Evolutionary conservation across 225 moss, liverwort and hornwort genomes (phyloP), one percentile per base, ranked within the genome.

Genomic region (Ulota crispa): DNA sequence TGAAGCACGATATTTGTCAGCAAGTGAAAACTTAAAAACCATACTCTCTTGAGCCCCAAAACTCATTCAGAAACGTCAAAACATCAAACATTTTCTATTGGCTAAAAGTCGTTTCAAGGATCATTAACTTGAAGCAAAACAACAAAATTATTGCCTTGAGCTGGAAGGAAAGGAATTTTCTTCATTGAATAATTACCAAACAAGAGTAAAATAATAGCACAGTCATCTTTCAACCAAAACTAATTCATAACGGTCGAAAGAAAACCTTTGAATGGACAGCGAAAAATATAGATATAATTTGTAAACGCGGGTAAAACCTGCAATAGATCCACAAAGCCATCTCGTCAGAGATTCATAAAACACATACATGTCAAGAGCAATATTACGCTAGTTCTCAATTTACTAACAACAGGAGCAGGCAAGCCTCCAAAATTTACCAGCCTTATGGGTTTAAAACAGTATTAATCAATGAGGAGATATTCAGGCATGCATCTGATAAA

Each of bases 271-370:
- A 88, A 34, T 89, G 79, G 28, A 91, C 77, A 41, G 92, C 88
- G 18, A 93, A 83, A 78, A 92, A 84, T 50, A 92, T 4, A 45
- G 79, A 79, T 41, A 67, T 71, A 24, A 91, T 24, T 68, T 81
- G 75, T 62, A 94, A 76, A 67, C 91, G 86, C 64, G 96, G 96
- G 62, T 80, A 93, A 85, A 92, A 96, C 80, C 96, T 96, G 93
- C 79, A 74, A 83, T 15, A 26, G 9, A 77, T 65, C 76, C 68
- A 80, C 82, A 64, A 42, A 24, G 34, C 19, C 41, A 59, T 63
- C 45, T 62, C 57, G 70, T 83, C 77, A 88, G 65, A 69, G 43
- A 32, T 55, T 77, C 36, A 57, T 43, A 34, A 20, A 76, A 60
- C 12, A 56, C 79, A 73, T 77, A 34, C n/a, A 73, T 37, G 32